Evolutionary conservation across 257 asterid species (phyloP), one percentile per base, ranked within the genome.

Genomic region (Fraxinus americana): DNA sequence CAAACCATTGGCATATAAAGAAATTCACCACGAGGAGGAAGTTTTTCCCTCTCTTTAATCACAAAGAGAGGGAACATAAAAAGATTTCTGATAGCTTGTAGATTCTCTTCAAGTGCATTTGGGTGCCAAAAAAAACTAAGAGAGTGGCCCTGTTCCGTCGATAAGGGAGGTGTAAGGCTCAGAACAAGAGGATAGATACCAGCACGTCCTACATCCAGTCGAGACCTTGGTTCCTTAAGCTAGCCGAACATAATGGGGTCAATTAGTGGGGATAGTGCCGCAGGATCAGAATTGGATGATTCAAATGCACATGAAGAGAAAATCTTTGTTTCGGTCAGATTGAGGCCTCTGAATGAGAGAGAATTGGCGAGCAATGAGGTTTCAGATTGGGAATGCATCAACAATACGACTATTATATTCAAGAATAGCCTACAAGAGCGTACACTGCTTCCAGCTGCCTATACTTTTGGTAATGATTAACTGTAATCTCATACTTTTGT

Each of bases 381-480:
- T n/a, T 81, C 89, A 0, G 96, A 88, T 57, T 95, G 99, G 99
- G 99, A 95, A 72, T 93, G 98, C 88, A 91, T 91, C 88, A 87
- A 90, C 83, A 85, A 82, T 85, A 88, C 90, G 68, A 95, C 98
- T 41, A 63, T 95, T 84, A 34, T 95, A 16, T 90, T 78, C 86
- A 95, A 95, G 76, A 90, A 88, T 73, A 71, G 82, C 70, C 84
- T 80, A 48, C 85, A 88, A 0, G 97, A 94, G 70, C 93, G 97
- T 57, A 81, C 96, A 0, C 54, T 74, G 82, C 84, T 81, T 70
- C 98, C 97, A 7, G 73, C 90, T 35, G 96, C 97, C 77, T 89
- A 91, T 83, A 67, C 87, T 67, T 95, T 89, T 75, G 98, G 99
- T 94, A 76, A 82, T 86, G 25, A 25, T 21, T 12, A 17, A 21